Conservation (phyloP, 2,329 filamentous ascomycete species). For the Penicillium rolfsii region DNA sequence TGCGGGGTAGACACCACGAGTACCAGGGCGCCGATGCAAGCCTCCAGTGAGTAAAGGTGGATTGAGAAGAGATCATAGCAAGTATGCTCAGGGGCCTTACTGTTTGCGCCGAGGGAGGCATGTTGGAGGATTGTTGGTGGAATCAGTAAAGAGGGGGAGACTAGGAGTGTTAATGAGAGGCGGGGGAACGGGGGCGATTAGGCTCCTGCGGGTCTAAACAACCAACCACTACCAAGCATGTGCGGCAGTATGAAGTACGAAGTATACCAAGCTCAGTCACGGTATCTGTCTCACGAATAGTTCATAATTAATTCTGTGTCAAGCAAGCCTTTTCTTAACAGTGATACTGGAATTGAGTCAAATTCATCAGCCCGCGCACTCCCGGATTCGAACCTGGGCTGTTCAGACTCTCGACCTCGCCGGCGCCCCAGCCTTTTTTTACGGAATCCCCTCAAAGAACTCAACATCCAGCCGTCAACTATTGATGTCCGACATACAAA, state of each 20-base stretch:
- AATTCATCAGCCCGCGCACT: neutral
- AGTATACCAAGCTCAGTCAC: neutral
- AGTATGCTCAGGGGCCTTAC: slow-evolving; percentile 23
- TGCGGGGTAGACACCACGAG: slow-evolving; percentile 28
- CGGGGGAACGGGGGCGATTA: slow-evolving; percentile 12
- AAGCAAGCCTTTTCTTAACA: neutral
- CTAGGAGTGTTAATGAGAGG: slow-evolving; percentile 8
- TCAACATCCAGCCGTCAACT: neutral
- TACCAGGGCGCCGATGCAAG: neutral
- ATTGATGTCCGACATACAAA: neutral
- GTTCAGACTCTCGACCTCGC: neutral
- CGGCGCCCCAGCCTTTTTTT: slow-evolving; percentile 13
- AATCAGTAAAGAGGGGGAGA: slow-evolving; percentile 10
- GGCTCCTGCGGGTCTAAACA: slow-evolving; percentile 7
- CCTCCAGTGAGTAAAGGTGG: neutral
- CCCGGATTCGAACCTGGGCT: neutral
- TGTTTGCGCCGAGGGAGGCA: slow-evolving; percentile 43
- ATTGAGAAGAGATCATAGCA: neutral
- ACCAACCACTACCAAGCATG: neutral
- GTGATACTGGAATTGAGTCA: neutral
- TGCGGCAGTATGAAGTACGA: neutral
- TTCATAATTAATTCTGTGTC: neutral
- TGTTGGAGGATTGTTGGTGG: slow-evolving; percentile 25
- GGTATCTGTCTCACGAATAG: neutral
- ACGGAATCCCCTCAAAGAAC: slow-evolving; percentile 12